Percentiles rank a stretch among this genome's conserved stretches.
These are phyloP conservation scores for Uronychia binucleata DNA, from an alignment of 73 alveolate genomes.

Conservation along the genomic window DNA sequence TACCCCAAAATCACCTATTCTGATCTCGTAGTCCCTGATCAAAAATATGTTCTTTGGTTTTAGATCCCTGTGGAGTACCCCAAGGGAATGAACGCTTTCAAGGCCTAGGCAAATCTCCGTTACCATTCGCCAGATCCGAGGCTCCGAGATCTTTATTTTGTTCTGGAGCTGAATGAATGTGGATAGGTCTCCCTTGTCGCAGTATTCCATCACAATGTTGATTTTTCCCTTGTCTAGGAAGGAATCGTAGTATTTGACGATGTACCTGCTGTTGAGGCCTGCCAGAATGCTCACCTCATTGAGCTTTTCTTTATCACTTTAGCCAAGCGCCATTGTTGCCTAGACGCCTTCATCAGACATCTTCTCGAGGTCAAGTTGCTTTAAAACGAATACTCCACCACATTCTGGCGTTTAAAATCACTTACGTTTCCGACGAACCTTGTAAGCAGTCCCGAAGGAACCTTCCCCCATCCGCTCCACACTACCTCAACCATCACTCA, in stretches of 20 bases:
- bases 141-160: not conserved
- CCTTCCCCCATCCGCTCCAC: too few relatives aligned
- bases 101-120: not conserved
- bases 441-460: too few relatives aligned
- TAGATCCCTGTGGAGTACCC: not conserved
- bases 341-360: too few relatives aligned
- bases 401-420: too few relatives aligned
- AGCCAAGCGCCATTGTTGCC: too few relatives aligned
- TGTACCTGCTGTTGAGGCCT: constrained; percentile 59
- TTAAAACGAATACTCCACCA: too few relatives aligned
- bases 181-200: not conserved
- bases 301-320: constrained; percentile 57
- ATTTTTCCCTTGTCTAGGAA: constrained; percentile 76
- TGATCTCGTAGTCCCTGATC: not conserved
- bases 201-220: constrained; percentile 15
- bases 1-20: constrained; percentile 4
- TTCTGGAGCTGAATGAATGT: not conserved
- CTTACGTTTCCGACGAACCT: too few relatives aligned
- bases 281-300: constrained; percentile 64
- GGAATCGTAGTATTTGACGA: constrained; percentile 88
- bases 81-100: not conserved
- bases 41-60: not conserved
- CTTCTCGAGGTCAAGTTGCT: too few relatives aligned
- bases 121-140: not conserved
- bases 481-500: too few relatives aligned